Conservation (phyloP, 768 basidiomycete species). For the Mycena sanguinolenta region DNA sequence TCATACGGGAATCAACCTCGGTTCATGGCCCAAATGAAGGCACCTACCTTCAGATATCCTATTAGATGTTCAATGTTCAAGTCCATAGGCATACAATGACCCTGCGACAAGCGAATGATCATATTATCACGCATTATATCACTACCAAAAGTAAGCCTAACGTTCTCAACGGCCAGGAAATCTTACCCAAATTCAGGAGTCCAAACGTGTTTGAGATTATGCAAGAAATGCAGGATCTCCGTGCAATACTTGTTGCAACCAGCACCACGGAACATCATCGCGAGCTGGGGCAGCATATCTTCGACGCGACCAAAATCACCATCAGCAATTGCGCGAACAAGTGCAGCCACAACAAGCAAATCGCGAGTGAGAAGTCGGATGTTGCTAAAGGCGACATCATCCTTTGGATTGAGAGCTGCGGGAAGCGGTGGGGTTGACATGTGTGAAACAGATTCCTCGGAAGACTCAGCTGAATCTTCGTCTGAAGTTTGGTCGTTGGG, state of each 20-base stretch:
- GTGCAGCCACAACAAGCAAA: conserved; percentile 30
- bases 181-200: conserved; percentile 43
- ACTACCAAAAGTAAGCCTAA: background rate
- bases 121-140: conserved; percentile 6
- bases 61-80: background rate
- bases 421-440: too few relatives aligned
- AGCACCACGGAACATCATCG: conserved; percentile 14
- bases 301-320: conserved; percentile 8
- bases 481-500: too few relatives aligned
- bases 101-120: background rate
- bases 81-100: background rate
- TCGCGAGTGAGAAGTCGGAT: conserved; percentile 6
- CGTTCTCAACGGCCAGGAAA: background rate
- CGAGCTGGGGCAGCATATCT: conserved; percentile 7
- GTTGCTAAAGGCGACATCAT: conserved; percentile 25
- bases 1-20: background rate
- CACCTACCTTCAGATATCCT: background rate
- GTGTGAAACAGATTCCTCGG: too few relatives aligned
- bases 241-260: conserved; percentile 20
- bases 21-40: too few relatives aligned
- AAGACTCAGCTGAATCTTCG: too few relatives aligned
- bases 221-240: background rate
- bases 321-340: conserved; percentile 26
- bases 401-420: too few relatives aligned
- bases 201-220: conserved; percentile 47